Conservation (phyloP, 2,329 filamentous ascomycete species). For the Fusarium sp. region DNA sequence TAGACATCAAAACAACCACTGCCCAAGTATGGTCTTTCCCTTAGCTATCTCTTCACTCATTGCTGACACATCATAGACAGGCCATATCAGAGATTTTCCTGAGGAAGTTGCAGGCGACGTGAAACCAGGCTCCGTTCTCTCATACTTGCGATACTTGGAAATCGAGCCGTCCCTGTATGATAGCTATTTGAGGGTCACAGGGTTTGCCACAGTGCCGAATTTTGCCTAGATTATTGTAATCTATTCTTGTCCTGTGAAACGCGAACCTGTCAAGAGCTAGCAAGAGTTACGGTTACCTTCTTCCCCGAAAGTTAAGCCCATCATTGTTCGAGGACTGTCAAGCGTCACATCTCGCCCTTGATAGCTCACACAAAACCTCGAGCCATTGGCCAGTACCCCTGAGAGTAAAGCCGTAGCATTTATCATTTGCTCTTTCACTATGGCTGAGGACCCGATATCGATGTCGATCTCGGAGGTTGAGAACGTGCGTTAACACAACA, state of each 20-base stretch:
- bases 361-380: not conserved
- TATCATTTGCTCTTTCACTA: not conserved
- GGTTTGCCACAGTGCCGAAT: not conserved
- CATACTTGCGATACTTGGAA: not conserved
- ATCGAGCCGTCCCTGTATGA: not conserved
- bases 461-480: constrained; percentile 34
- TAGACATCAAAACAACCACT: not conserved
- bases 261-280: not conserved
- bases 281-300: not conserved
- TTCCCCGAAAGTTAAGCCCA: not conserved
- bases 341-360: not conserved
- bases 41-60: not conserved
- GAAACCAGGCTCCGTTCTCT: not conserved
- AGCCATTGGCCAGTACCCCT: not conserved
- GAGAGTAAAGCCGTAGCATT: not conserved
- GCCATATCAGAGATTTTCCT: not conserved
- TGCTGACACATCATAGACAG: not conserved
- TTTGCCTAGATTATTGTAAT: not conserved
- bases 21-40: not conserved
- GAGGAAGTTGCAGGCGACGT: not conserved
- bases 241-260: not conserved
- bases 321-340: not conserved
- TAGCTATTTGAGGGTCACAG: not conserved
- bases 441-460: constrained; percentile 33
- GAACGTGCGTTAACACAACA: constrained; percentile 23